These are phyloP conservation scores for Amorphotheca resinae DNA, from an alignment of 495 filamentous ascomycete species.

Conservation along the genomic window DNA sequence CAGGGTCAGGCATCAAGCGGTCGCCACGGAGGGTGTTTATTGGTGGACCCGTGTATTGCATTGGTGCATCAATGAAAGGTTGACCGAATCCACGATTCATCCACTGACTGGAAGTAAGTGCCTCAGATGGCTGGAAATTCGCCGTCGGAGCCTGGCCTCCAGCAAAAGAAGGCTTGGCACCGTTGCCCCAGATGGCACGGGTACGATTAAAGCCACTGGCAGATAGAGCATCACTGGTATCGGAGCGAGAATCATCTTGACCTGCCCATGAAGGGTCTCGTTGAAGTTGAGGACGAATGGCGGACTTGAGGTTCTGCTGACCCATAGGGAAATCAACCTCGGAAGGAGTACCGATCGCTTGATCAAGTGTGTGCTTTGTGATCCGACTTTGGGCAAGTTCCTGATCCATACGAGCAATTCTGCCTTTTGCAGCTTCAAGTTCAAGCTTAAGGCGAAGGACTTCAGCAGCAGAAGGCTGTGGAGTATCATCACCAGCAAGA, in stretches of 20 bases:
- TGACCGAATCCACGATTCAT: slow-evolving; percentile 26
- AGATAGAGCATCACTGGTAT: slow-evolving; percentile 50
- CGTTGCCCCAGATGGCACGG: slow-evolving; percentile 50
- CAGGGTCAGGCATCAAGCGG: slow-evolving; percentile 33
- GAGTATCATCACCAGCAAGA: slow-evolving; percentile 22
- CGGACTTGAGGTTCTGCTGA: slow-evolving; percentile 36
- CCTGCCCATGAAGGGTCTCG: slow-evolving; percentile 50
- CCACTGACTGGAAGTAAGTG: slow-evolving; percentile 20
- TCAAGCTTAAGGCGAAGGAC: slow-evolving; percentile 50
- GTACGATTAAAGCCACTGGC: slow-evolving; percentile 45
- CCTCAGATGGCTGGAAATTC: slow-evolving; percentile 20
- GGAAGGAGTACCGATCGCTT: slow-evolving; percentile 52
- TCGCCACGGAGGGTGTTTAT: slow-evolving; percentile 31
- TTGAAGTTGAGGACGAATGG: slow-evolving; percentile 35
- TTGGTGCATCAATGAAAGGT: slow-evolving; percentile 13
- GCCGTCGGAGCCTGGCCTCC: slow-evolving; percentile 19
- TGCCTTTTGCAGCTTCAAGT: slow-evolving; percentile 64
- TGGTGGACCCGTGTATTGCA: slow-evolving; percentile 12
- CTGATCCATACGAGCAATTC: slow-evolving; percentile 70
- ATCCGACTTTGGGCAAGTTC: slow-evolving; percentile 70
- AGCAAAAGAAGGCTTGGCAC: slow-evolving; percentile 23
- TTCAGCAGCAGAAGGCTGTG: slow-evolving; percentile 28
- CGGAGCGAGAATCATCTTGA: slow-evolving; percentile 55
- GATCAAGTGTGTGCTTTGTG: slow-evolving; percentile 62
- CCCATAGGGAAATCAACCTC: slow-evolving; percentile 33